Base-by-base conservation (phyloP, 495 filamentous ascomycete species). In the Daldinia childiae region DNA sequence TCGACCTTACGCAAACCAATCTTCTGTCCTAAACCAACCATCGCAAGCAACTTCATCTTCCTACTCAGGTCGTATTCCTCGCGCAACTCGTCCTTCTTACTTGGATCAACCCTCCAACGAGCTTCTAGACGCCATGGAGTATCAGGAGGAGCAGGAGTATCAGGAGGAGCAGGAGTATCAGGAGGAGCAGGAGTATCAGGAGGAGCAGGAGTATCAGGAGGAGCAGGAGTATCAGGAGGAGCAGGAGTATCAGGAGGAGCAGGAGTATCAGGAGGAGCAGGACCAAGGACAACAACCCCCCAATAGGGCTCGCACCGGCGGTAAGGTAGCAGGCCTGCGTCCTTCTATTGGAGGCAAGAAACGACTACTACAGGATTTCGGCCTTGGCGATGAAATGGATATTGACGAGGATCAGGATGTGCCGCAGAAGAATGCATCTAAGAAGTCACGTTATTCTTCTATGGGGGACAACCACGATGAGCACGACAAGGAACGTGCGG, bases 251-350 rank as follows among this genome's bases (percentile, higher is more conserved):
- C n/a, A n/a, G n/a, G n/a, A n/a, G n/a, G n/a, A n/a, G n/a, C n/a
- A n/a, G 41, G 64, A 64, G 3, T 48, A 48, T 21, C 19, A 41
- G 71, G 69, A 34, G 72, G 73, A 19, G 63, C 75, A 55, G 56
- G 60, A 21, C 51, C 76, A 58, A 71, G 77, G 57, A 54, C 32
- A 17, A 41, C 55, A 58, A 61, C 69, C 68, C 0, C 65, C 69
- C 8, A 51, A 14, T 38, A 71, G 72, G 58, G 71, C 59, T 50
- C 79, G 80, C 0, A 69, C 27, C 5, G 68, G 76, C 14, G 79
- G 79, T 38, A 82, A 80, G 56, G 72, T 66, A 11, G 76, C 81
- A 17, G 74, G 67, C 4, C 58, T 84, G 7, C 79, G 82, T 32
- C 77, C 68, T 56, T 66, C 65, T 36, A 75, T 63, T 6, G 63